These are phyloP conservation scores for Picochlorum costavermella DNA, from an alignment of 139 green algal genomes.

Conservation along the genomic window DNA sequence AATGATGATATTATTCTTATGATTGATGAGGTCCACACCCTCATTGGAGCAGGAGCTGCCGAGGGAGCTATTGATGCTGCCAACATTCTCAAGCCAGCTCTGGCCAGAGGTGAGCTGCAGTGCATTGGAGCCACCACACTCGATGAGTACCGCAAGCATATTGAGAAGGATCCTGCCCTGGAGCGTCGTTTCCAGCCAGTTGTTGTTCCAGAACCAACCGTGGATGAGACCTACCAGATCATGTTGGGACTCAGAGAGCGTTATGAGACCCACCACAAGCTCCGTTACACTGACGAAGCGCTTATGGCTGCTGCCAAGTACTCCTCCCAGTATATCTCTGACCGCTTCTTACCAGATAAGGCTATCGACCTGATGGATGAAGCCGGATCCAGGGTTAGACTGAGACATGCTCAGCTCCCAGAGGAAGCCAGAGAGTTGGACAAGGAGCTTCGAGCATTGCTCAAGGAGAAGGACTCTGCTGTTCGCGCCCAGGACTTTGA, in stretches of 20 bases:
- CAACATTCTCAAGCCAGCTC: constrained; percentile 98
- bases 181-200: constrained; percentile 90
- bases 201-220: constrained; percentile 82
- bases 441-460: constrained; percentile 80
- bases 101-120: constrained; percentile 96
- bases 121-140: constrained; percentile 99
- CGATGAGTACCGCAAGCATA: constrained; percentile 99
- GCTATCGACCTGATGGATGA: constrained; percentile 99
- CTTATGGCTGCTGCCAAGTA: constrained; percentile 86
- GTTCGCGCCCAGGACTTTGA: constrained; percentile 92
- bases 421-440: constrained; percentile 92
- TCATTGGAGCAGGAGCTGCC: constrained; percentile 95
- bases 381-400: constrained; percentile 89
- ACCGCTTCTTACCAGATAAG: constrained; percentile 59
- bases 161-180: constrained; percentile 98
- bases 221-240: constrained; percentile 98
- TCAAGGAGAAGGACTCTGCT: constrained; percentile 98
- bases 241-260: constrained; percentile 80
- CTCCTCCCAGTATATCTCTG: constrained; percentile 91
- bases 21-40: constrained; percentile 86
- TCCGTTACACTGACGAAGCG: constrained; percentile 94
- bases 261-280: constrained; percentile 98
- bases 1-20: constrained; percentile 97
- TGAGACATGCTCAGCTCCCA: constrained; percentile 92
- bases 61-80: constrained; percentile 98